Conservation (phyloP, 768 basidiomycete species). For the Naganishia antarctica region DNA sequence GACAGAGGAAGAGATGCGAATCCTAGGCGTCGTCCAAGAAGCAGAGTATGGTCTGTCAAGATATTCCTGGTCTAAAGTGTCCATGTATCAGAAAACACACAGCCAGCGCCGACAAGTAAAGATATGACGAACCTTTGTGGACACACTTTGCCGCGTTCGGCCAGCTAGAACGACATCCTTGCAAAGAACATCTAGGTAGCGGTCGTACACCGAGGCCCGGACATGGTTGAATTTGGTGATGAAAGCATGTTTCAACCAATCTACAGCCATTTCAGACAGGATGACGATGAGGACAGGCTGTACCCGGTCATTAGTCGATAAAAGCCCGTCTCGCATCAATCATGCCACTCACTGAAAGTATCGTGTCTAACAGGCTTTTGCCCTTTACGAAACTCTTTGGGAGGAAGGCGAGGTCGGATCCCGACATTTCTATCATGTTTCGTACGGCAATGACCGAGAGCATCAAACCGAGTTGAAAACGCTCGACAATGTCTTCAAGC, state of each 20-base stretch:
- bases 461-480: constrained; percentile 89
- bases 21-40: constrained; percentile 86
- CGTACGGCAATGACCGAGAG: constrained; percentile 83
- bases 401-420: constrained; percentile 74
- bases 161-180: constrained; percentile 70
- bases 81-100: constrained; percentile 52
- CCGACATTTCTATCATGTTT: constrained; percentile 88
- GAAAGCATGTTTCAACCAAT: constrained; percentile 99
- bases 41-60: constrained; percentile 91
- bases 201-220: constrained; percentile 85
- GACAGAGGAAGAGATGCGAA: constrained; percentile 90
- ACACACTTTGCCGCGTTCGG: constrained; percentile 56
- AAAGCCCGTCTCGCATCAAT: neutral
- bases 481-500: constrained; percentile 83
- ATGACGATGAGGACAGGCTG: constrained; percentile 90
- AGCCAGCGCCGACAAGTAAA: constrained; percentile 3
- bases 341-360: constrained; percentile 65
- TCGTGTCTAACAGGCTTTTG: constrained; percentile 56
- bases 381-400: constrained; percentile 53
- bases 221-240: constrained; percentile 99
- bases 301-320: neutral
- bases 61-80: constrained; percentile 51
- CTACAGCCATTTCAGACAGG: constrained; percentile 85
- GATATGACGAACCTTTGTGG: neutral
- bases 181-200: constrained; percentile 91